Percentiles rank a stretch among this genome's conserved stretches.
These are phyloP conservation scores for Retiboletus flavoniger DNA, from an alignment of 1,284 basidiomycete species.

Conservation along the genomic window DNA sequence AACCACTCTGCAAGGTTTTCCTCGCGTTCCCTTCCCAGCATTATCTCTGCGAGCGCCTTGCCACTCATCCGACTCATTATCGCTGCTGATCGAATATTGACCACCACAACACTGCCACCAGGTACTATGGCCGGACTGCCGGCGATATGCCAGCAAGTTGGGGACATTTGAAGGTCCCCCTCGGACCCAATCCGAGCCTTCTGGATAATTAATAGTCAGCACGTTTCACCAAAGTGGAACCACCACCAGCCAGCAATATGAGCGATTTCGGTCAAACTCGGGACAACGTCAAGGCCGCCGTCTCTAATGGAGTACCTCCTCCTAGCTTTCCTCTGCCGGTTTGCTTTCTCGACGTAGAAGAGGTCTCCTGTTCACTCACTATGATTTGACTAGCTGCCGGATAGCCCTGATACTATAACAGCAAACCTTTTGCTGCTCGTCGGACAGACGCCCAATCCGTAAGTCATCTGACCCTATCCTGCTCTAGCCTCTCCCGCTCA, in stretches of 20 bases:
- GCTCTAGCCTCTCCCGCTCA: conserved; percentile 10
- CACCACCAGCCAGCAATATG: conserved; percentile 14
- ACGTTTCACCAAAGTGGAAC: not conserved
- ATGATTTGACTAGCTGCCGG: conserved; percentile 41
- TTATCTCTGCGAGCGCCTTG: conserved; percentile 35
- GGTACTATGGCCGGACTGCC: too few species aligned
- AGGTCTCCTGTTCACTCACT: not conserved
- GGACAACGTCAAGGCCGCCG: conserved; percentile 18
- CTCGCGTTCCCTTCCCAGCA: conserved; percentile 36
- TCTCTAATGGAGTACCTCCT: conserved; percentile 34
- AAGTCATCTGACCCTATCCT: not conserved
- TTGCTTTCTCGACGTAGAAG: conserved; percentile 1
- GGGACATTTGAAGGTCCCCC: too few species aligned
- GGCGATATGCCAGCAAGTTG: too few species aligned
- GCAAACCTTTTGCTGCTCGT: conserved; percentile 52
- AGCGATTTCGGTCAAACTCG: conserved; percentile 13
- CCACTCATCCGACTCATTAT: conserved; percentile 39
- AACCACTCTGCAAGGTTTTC: conserved; percentile 42
- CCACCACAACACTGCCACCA: too few species aligned
- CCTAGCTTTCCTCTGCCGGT: conserved; percentile 36
- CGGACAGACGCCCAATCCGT: not conserved
- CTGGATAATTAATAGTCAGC: too few species aligned
- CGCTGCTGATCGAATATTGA: too few species aligned
- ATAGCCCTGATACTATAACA: conserved; percentile 55
- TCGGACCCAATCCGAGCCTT: too few species aligned